phyloP scores from a whole-genome alignment of 73 alveolate species.

The Stentor coeruleus region DNA sequence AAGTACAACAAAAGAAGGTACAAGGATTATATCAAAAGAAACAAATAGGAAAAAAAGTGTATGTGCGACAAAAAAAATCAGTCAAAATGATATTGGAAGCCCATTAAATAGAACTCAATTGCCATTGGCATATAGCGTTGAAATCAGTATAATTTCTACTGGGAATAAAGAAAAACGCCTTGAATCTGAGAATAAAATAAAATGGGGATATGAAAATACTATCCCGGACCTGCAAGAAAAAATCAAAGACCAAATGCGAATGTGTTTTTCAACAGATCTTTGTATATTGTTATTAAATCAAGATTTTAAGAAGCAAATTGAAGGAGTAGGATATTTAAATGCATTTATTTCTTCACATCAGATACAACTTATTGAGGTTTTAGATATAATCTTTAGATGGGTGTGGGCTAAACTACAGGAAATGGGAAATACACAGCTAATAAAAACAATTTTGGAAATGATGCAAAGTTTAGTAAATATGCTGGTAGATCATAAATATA shows the following conservation, averaged over 20 bases:
- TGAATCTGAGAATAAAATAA: slow-evolving; percentile 63
- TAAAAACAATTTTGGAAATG: slow-evolving; percentile 39
- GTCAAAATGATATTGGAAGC: no score
- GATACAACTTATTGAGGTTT: slow-evolving; percentile 29
- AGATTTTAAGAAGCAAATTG: slow-evolving; percentile 49
- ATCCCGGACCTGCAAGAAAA: slow-evolving; percentile 63
- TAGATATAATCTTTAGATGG: slow-evolving; percentile 49
- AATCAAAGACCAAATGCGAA: slow-evolving; percentile 30
- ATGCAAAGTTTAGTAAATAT: slow-evolving; percentile 23
- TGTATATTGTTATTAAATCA: slow-evolving; percentile 33
- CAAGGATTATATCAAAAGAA: no score
- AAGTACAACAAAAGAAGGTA: no score
- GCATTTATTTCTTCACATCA: slow-evolving; percentile 23
- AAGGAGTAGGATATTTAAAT: slow-evolving; percentile 34
- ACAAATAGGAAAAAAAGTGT: no score
- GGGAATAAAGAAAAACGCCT: slow-evolving; percentile 74
- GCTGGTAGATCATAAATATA: slow-evolving; percentile 29
- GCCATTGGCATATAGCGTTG: no score
- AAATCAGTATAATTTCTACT: not conserved
- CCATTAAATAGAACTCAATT: no score
- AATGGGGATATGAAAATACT: slow-evolving; percentile 61
- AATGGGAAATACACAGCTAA: slow-evolving; percentile 36
- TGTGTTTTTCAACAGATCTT: not conserved
- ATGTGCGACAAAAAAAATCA: no score
- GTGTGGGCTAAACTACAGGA: slow-evolving; percentile 33